Evolutionary conservation across 305 asterid genomes (phyloP).

Genomic region (Rubia peregrina): DNA sequence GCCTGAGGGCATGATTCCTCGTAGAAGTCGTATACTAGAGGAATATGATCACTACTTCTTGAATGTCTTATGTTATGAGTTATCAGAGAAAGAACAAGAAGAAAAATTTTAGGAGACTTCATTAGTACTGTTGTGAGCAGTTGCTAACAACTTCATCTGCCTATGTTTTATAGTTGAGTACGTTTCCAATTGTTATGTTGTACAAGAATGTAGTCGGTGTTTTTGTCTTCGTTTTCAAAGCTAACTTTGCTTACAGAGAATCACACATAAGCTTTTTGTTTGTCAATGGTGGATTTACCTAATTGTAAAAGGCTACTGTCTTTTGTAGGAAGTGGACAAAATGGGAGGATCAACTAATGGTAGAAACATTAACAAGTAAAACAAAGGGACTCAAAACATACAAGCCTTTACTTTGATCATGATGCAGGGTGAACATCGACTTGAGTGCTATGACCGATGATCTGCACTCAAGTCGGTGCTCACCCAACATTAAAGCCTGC

Average conservation of each 20-base stretch:
- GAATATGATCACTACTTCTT: background rate
- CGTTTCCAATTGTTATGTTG: background rate
- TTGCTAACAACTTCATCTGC: background rate
- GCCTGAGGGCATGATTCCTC: conserved; percentile 20
- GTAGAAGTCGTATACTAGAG: conserved; percentile 20
- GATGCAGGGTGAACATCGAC: too few species aligned
- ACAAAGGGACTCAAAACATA: background rate
- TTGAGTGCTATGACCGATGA: too few species aligned
- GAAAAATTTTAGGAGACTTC: conserved; percentile 6
- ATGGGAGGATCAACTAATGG: background rate
- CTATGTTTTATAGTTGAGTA: background rate
- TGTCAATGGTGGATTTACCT: conserved; percentile 19
- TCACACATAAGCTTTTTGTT: background rate
- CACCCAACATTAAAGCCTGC: too few species aligned
- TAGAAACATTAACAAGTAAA: background rate
- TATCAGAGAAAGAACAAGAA: conserved; percentile 5
- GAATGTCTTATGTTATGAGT: conserved; percentile 2
- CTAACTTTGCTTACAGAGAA: conserved; percentile 14
- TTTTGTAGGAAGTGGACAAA: conserved; percentile 1
- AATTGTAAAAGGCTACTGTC: conserved; percentile 10
- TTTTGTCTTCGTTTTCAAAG: conserved; percentile 10
- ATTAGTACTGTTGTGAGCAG: background rate
- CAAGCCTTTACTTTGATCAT: too few species aligned
- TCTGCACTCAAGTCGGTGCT: too few species aligned
- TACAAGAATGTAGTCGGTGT: conserved; percentile 5